Evolutionary conservation across 306 rosid species (phyloP).

Genomic region (Casuarina cunninghamiana): DNA sequence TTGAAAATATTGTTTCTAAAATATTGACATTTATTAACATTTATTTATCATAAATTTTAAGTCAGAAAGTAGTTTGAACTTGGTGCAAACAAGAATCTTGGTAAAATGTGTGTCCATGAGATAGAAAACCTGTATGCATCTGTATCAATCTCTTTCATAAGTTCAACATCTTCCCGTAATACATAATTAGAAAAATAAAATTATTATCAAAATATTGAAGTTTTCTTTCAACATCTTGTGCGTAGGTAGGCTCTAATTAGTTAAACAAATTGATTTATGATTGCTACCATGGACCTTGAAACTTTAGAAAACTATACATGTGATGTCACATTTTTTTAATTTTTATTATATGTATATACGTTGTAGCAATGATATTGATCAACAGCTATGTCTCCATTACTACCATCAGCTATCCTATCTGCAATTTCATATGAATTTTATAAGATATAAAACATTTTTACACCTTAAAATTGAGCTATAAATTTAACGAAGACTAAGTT

Average conservation of each 20-base stretch:
- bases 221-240: background rate
- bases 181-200: background rate
- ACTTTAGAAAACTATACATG: too few relatives aligned
- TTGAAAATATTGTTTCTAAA: too few relatives aligned
- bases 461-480: background rate
- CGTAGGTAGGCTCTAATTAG: background rate
- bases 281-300: too few relatives aligned
- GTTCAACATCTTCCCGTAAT: background rate
- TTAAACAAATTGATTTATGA: background rate
- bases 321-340: background rate
- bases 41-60: too few relatives aligned
- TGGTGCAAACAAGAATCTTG: background rate
- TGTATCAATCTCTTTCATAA: background rate
- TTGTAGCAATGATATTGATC: slow-evolving; percentile 46
- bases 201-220: background rate
- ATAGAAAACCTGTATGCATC: slow-evolving; percentile 9
- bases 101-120: background rate
- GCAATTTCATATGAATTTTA: background rate
- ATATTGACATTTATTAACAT: too few relatives aligned
- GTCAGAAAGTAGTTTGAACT: too few relatives aligned
- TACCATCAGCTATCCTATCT: slow-evolving; percentile 35
- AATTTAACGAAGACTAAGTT: background rate
- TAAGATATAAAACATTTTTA: background rate
- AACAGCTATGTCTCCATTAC: slow-evolving; percentile 44
- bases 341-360: slow-evolving; percentile 21